Percentiles rank a stretch among this genome's conserved stretches.
phyloP scores from a whole-genome alignment of 805 yeast genomes.

The Candida taoyuanica region DNA sequence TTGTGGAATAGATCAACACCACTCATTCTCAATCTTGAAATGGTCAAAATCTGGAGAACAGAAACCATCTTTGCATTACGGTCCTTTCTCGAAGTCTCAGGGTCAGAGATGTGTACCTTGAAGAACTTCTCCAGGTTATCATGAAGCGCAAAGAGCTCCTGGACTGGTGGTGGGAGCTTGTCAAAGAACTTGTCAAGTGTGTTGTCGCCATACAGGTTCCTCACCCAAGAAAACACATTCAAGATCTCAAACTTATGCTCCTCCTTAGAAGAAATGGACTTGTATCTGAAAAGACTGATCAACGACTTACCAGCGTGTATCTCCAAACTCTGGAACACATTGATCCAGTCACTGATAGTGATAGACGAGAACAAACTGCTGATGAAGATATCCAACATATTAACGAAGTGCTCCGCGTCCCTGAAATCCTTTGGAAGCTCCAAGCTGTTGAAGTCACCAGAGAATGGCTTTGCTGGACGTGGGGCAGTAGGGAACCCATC shows the following conservation, averaged over 20 bases:
- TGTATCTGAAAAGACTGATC: constrained; percentile 51
- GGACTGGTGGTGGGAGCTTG: constrained; percentile 65
- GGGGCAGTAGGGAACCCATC: constrained; percentile 20
- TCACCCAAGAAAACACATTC: constrained; percentile 68
- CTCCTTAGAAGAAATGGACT: constrained; percentile 32
- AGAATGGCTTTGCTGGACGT: constrained; percentile 3
- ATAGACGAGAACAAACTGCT: constrained; percentile 52
- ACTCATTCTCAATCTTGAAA: constrained; percentile 64
- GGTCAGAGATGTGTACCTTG: constrained; percentile 58
- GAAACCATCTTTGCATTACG: constrained; percentile 68
- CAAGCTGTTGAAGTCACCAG: constrained; percentile 5
- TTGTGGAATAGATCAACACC: constrained; percentile 40
- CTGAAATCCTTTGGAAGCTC: constrained; percentile 34
- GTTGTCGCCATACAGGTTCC: constrained; percentile 44
- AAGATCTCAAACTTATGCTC: constrained; percentile 55
- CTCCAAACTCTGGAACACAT: constrained; percentile 69
- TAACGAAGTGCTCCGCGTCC: constrained; percentile 57
- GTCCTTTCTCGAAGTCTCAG: constrained; percentile 48
- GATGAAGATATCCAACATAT: constrained; percentile 58
- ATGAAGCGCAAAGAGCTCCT: constrained; percentile 62
- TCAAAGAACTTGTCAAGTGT: constrained; percentile 38
- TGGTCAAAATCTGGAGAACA: constrained; percentile 58
- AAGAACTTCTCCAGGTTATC: constrained; percentile 61
- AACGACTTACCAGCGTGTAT: constrained; percentile 54
- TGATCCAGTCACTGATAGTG: constrained; percentile 72